phyloP scores from a whole-genome alignment of 2,329 filamentous ascomycete genomes.

The Aureobasidium uvarum region DNA sequence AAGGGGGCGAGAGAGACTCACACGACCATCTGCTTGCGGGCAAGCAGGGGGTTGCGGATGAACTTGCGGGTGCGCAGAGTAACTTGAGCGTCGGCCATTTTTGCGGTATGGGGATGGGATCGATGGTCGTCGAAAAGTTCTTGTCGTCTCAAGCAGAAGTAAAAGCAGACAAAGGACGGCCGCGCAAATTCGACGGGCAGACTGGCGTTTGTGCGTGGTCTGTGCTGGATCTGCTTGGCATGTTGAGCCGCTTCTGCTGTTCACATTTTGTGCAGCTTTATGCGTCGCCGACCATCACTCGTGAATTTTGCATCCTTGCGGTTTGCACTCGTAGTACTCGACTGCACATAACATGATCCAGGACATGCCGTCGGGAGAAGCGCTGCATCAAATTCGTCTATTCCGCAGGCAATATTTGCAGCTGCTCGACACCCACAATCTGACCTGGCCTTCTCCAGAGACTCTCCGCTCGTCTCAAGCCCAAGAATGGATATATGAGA shows the following conservation, averaged over 20 bases:
- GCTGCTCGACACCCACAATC: constrained; percentile 58
- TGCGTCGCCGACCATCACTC: background rate
- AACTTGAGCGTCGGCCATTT: constrained; percentile 75
- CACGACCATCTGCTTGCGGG: constrained; percentile 99
- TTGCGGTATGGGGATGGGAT: constrained; percentile 51
- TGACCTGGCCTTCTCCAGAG: constrained; percentile 62
- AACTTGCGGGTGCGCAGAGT: constrained; percentile 93
- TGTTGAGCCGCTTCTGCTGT: background rate
- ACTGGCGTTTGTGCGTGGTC: constrained; percentile 14
- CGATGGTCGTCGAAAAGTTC: constrained; percentile 14
- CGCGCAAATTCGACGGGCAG: constrained; percentile 7
- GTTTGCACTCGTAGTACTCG: background rate
- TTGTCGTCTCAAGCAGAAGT: constrained; percentile 21
- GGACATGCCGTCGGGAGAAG: background rate
- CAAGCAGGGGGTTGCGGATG: constrained; percentile 99
- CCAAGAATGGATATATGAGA: constrained; percentile 65
- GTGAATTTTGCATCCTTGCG: background rate
- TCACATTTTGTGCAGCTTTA: background rate
- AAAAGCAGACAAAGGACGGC: constrained; percentile 8
- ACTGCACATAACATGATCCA: background rate
- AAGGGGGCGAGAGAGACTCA: constrained; percentile 44
- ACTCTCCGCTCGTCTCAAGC: constrained; percentile 60
- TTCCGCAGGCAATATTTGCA: constrained; percentile 79
- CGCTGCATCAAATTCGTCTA: constrained; percentile 37
- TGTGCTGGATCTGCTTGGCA: background rate